Evolutionary conservation across 768 basidiomycete genomes (phyloP).

Genomic region (Tylopilus plumbeoviolaceoides): DNA sequence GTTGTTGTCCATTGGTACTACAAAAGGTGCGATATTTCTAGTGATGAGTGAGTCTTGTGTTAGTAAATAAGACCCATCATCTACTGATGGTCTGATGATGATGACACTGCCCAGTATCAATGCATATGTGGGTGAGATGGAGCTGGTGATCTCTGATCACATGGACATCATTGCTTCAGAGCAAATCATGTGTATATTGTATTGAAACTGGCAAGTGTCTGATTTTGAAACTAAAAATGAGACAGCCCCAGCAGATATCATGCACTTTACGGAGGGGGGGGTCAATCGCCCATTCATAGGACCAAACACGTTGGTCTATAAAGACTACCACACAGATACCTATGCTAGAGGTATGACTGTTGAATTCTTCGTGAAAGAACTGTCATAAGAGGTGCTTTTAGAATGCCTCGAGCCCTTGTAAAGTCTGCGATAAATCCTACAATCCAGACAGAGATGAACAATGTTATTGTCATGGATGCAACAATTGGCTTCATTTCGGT

Average conservation of each 20-base stretch:
- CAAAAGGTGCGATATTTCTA: neutral
- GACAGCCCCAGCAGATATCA: neutral
- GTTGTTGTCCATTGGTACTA: neutral
- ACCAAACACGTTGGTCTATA: neutral
- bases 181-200: conserved; percentile 1
- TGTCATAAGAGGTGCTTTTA: neutral
- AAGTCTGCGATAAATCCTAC: neutral
- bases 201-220: neutral
- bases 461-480: neutral
- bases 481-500: neutral
- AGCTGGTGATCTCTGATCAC: neutral
- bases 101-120: neutral
- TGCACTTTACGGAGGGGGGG: neutral
- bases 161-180: neutral
- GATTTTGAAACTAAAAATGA: neutral
- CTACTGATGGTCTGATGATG: neutral
- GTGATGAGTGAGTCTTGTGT: neutral
- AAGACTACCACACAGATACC: too few relatives aligned
- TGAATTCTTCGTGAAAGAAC: too few relatives aligned
- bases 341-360: neutral
- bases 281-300: neutral
- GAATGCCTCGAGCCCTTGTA: neutral
- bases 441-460: neutral
- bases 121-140: neutral
- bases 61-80: neutral